Base-by-base conservation (phyloP, 2,329 filamentous ascomycete genomes). In the Aspergillus ruber region DNA sequence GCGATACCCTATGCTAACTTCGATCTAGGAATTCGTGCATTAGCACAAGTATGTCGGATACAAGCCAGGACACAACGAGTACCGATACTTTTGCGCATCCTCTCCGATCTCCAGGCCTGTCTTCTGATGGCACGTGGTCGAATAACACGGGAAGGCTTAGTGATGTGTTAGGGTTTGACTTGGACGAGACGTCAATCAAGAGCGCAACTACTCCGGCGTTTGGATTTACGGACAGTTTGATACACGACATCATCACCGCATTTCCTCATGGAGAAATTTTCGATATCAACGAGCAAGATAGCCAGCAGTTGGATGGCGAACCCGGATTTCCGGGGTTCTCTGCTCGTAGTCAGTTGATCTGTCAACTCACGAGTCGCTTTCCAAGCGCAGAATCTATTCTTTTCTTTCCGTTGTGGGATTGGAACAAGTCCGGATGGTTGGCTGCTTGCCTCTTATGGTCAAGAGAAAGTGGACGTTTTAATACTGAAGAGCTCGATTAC, bases 321-420 rank as follows among this genome's bases (percentile, higher is more conserved):
- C 8, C 13, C 33, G 33, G 15, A 35, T 35, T 17, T 6, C 15
- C 33, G 8, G 33, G 15, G 15, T 7, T 17, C 9, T 35, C 33
- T n/a, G 13, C 33, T 35, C 33, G 33, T 35, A 6, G 33, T 17
- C 13, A 17, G 7, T 6, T 39, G 10, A 6, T 39, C 8, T 39
- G 8, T 12, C 36, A 20, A 5, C 17, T 39, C 15, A 44, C 49
- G 2, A 44, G 44, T 6, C 51, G 53, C 5, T 53, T 63, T 27
- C 60, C 63, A 1, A 50, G 45, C 7, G 61, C 61, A 2, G 56
- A 47, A 10, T 64, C 57, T 2, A 46, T 63, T 2, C 46, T 65
- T 3, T 67, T 66, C 43, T 49, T 65, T 41, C 65, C 65, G 1
- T 21, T 68, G 3, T 67, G 65, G 64, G 63, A 66, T 44, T 63